Percentiles rank a stretch among this genome's conserved stretches.
Conservation (phyloP, 2,329 filamentous ascomycete species). For the Fusarium tanahbumbuense region DNA sequence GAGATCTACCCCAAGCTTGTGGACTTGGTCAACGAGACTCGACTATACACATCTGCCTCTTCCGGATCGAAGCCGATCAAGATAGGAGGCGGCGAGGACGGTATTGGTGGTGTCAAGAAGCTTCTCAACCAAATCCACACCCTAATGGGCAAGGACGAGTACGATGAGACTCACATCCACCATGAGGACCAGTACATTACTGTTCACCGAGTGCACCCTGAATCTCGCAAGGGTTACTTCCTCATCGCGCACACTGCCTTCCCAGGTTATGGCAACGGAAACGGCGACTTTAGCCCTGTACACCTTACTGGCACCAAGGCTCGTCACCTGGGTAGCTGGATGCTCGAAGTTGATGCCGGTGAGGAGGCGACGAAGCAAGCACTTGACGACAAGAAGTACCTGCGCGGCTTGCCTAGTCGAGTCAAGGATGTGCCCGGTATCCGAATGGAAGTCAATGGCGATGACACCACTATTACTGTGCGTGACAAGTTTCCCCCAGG, state of each 20-base stretch:
- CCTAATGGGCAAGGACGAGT: slow-evolving; percentile 94
- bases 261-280: slow-evolving; percentile 87
- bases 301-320: slow-evolving; percentile 86
- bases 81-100: slow-evolving; percentile 77
- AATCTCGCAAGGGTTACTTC: slow-evolving; percentile 93
- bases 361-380: slow-evolving; percentile 74
- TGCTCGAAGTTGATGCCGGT: slow-evolving; percentile 85
- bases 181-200: slow-evolving; percentile 97
- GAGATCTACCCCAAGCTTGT: slow-evolving; percentile 94
- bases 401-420: slow-evolving; percentile 86
- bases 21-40: slow-evolving; percentile 91
- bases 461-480: slow-evolving; percentile 83
- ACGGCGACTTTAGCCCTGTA: slow-evolving; percentile 82
- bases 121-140: slow-evolving; percentile 94
- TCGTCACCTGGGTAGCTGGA: slow-evolving; percentile 90
- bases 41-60: slow-evolving; percentile 82
- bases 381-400: slow-evolving; percentile 74
- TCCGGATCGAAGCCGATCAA: slow-evolving; percentile 71
- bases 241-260: slow-evolving; percentile 96
- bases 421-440: slow-evolving; percentile 81
- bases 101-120: slow-evolving; percentile 92
- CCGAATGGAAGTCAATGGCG: slow-evolving; percentile 75
- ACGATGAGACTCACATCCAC: slow-evolving; percentile 95
- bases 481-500: slow-evolving; percentile 89
- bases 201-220: slow-evolving; percentile 92